Evolutionary conservation across 148 eudicot species (phyloP).

Genomic region (Rhododendron simsii): DNA sequence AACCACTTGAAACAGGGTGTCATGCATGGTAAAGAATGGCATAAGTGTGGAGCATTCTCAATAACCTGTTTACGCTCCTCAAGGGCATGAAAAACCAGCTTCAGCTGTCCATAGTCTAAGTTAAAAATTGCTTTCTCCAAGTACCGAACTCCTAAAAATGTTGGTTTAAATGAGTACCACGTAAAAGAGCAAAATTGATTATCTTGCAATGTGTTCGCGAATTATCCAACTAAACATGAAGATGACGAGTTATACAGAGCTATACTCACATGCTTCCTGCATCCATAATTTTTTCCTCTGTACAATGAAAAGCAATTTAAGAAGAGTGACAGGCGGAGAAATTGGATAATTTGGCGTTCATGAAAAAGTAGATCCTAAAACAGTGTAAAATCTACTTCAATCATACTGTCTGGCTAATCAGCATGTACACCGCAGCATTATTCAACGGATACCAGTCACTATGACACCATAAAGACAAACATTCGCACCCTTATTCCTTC

Average conservation of each 20-base stretch:
- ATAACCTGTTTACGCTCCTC: constrained; percentile 90
- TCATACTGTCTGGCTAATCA: background rate
- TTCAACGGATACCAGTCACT: background rate
- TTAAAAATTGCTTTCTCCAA: constrained; percentile 96
- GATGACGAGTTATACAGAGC: background rate
- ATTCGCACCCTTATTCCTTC: background rate
- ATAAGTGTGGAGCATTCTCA: constrained; percentile 95
- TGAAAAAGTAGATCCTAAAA: background rate
- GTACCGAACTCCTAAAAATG: constrained; percentile 79
- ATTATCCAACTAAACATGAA: background rate
- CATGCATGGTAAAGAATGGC: constrained; percentile 94
- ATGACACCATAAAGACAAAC: background rate
- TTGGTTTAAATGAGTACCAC: constrained; percentile 5
- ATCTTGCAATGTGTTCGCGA: background rate
- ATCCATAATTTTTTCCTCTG: background rate
- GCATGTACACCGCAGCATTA: background rate
- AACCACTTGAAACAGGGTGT: constrained; percentile 95
- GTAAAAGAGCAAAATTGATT: background rate
- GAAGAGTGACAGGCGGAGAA: background rate
- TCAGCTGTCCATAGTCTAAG: constrained; percentile 88
- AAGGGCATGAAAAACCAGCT: constrained; percentile 94
- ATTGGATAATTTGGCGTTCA: background rate
- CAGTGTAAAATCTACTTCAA: background rate
- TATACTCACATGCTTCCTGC: background rate
- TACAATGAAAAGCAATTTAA: background rate